Evolutionary conservation across 345 rosid species (phyloP), one percentile per base, ranked within the genome.

Genomic region (Eucalyptus marginata): DNA sequence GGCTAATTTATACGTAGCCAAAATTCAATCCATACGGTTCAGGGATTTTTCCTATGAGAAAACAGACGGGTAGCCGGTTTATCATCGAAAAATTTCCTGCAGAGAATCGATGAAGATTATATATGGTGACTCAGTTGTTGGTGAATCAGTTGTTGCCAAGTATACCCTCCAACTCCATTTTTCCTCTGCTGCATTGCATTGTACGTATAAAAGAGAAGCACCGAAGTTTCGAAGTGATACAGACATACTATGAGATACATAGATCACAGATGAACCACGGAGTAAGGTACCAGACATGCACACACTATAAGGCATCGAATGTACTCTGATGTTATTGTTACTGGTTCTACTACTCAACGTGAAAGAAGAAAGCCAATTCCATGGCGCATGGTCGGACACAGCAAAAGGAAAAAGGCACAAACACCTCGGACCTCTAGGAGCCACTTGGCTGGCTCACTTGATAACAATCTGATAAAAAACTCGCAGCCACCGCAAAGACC

Each of bases 401-500:
- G 33, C 44, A 17, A 51, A 29, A 86, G 36, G 27, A n/a, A 25
- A 51, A 86, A 46, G 31, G 44, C 31, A 86, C 64, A 86, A 50
- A 36, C 64, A 20, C 40, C 59, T 7, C 64, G 29, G 33, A 86
- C 87, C 62, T 51, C 64, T 50, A n/a, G 46, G 54, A 86, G 6
- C 16, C 44, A 33, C 25, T 51, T 40, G 43, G 44, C 44, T 46
- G 3, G 33, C 59, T 51, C 96, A 95, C 11, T 91, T 90, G 8
- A 92, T 92, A 43, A 94, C 94, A 88, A 93, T 94, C 64, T 51
- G 54, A 56, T 51, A 40, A 25, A 22, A 86, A 51, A 51, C 10
- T n/a, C 4, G 94, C 94, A 50, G 95, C 91, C 0, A 94, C 91
- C 2, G 68, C 91, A 89, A 95, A 95, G 68, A 96, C 96, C 59